Base-by-base conservation (phyloP, 2,329 filamentous ascomycete genomes). In the Penicillium sp. region DNA sequence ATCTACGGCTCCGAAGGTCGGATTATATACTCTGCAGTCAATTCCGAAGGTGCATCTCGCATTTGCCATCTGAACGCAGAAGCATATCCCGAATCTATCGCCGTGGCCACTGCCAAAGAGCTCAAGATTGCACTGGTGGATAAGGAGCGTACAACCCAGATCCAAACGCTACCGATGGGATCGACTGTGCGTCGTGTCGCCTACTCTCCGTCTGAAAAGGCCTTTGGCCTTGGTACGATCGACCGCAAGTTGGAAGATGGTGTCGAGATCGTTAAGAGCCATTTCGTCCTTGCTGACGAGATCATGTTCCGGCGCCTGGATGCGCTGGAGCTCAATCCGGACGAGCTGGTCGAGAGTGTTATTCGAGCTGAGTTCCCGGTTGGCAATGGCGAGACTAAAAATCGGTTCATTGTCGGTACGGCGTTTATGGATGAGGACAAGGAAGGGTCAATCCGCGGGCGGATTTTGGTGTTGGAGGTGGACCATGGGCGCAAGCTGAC, bases 331-430 rank as follows among this genome's bases (percentile, higher is more conserved):
- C 74, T 97, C 8, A 75, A 81, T 28, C 71, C 78, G 39, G 77
- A 82, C 13, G 94, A 99, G 71, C 76, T 97, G 41, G 83, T 96
- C 3, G 94, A 97, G 70, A 86, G 87, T 55, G 86, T 96, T 7
- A 85, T 95, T 51, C 83, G 89, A 30, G 86, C 89, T 5, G 83
- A 90, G 60, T 78, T 96, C 11, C 78, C 81, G 2, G 86, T 81
- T 31, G 79, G 78, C 2, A 78, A 81, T 46, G 79, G 79, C 14
- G 76, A 77, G 13, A 64, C 64, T 77, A 73, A 67, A 51, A 92
- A 97, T 68, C 80, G 91, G 38, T 97, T 97, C 65, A 76, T 97
- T n/a, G 83, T 97, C 6, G 94, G 94, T 6, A 97, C 94, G 0
- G 89, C 89, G 49, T 92, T 88, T 63, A 68, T 92, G 39, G 77